Base-by-base conservation (phyloP, 305 asterid genomes). In the Caryopteris hybrid region DNA sequence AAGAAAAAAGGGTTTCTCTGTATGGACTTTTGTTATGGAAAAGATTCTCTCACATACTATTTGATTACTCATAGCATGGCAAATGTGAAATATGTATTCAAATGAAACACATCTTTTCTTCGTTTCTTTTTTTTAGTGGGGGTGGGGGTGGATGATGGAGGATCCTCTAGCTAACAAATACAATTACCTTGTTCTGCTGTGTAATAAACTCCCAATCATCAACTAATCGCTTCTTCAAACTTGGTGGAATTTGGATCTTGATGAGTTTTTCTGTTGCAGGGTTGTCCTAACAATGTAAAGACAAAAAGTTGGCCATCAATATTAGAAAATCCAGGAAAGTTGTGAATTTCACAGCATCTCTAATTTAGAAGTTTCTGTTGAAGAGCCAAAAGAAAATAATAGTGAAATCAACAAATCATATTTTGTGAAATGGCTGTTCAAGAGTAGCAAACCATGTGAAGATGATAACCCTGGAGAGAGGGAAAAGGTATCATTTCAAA, bases 181-280 rank as follows among this genome's bases (percentile, higher is more conserved):
- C 20, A 70, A 60, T 66, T 73, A 89, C 99, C 99, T 89, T 91
- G 79, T 89, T 84, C 79, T 89, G 95, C 78, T 86, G 92, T 59
- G 88, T 85, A 68, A 94, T 66, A 45, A 57, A 85, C 77, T 94
- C 97, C 95, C 93, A 89, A 74, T 94, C 98, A 72, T 85, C 81
- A 64, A 89, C 86, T 39, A 94, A 79, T 64, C 81, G 90, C 78
- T 89, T 91, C 87, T 82, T 94, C 78, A 94, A 75, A 77, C 78
- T 80, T 22, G 84, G 67, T 34, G 99, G 94, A 69, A 91, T 84
- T 74, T 84, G 93, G 74, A 94, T 83, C 85, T 85, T 85, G 70
- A 88, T 39, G 41, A 80, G 80, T 62, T 89, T 95, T 66, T 89
- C 97, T 54, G 85, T 71, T 18, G 87, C 71, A 14, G 78, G 79